A percentile compares a stretch with the other conserved stretches of the same genome.
These are phyloP conservation scores for Calonectria leucothoes DNA, from an alignment of 2,329 filamentous ascomycete species.

Conservation along the genomic window DNA sequence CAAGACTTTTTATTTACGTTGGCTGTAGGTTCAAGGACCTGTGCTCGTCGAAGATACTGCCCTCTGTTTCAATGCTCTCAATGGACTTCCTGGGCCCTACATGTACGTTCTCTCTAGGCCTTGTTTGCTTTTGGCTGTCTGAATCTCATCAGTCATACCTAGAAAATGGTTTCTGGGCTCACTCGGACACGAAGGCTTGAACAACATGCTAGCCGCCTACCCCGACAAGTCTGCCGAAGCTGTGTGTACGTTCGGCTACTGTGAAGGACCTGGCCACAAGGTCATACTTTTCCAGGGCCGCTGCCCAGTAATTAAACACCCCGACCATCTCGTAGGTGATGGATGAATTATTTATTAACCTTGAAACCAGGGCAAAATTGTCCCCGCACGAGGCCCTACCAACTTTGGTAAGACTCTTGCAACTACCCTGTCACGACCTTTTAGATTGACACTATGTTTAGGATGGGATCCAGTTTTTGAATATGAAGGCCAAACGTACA, in stretches of 20 bases:
- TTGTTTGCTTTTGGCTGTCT: too few species aligned
- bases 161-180: conserved; percentile 95
- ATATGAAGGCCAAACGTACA: conserved; percentile 85
- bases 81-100: conserved; percentile 94
- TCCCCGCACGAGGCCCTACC: conserved; percentile 81
- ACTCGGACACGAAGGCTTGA: conserved; percentile 86
- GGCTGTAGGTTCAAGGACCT: conserved; percentile 78
- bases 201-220: conserved; percentile 90
- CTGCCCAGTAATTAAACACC: conserved; percentile 69
- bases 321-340: neutral
- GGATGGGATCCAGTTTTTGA: conserved; percentile 98
- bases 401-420: conserved; percentile 76
- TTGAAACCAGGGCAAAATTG: conserved; percentile 74
- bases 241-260: conserved; percentile 96
- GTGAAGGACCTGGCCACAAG: conserved; percentile 83
- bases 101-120: conserved; percentile 73
- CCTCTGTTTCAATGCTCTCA: conserved; percentile 89
- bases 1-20: neutral
- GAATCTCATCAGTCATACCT: conserved; percentile 1
- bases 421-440: neutral
- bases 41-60: conserved; percentile 97
- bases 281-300: conserved; percentile 92
- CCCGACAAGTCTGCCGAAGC: conserved; percentile 92
- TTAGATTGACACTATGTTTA: conserved; percentile 50
- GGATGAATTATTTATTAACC: conserved; percentile 2